phyloP scores from a whole-genome alignment of 176 grass and related monocot species.

The Triticum timopheevii region DNA sequence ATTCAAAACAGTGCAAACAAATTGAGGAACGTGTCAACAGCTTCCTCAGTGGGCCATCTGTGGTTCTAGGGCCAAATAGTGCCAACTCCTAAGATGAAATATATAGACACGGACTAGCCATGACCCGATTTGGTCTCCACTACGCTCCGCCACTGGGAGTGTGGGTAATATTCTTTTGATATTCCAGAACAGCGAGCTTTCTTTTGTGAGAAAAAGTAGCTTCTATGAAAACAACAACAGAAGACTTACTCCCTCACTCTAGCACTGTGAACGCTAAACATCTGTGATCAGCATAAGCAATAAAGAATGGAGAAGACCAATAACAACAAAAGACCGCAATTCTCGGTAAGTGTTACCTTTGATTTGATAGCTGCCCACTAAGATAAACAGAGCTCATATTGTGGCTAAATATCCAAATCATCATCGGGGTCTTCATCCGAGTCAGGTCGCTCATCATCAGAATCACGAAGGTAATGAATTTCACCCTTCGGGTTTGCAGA shows the following conservation, averaged over 20 bases:
- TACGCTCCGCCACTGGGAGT: background rate
- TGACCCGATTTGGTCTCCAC: background rate
- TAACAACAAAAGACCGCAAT: background rate
- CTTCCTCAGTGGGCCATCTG: background rate
- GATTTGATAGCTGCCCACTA: background rate
- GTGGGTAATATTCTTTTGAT: background rate
- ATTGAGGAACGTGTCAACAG: background rate
- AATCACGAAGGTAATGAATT: conserved; percentile 94
- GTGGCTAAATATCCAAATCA: conserved; percentile 77
- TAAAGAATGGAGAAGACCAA: background rate
- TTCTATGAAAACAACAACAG: background rate
- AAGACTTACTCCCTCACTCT: background rate
- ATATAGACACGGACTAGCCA: background rate
- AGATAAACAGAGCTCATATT: conserved; percentile 1
- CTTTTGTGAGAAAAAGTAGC: background rate
- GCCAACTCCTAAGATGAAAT: background rate
- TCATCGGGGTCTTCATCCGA: conserved; percentile 98
- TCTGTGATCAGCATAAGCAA: background rate
- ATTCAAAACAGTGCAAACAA: background rate
- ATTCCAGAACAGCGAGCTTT: background rate
- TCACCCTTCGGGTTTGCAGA: conserved; percentile 59
- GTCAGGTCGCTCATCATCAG: conserved; percentile 87
- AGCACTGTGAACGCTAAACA: background rate
- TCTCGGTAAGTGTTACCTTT: conserved; percentile 3
- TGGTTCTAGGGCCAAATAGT: background rate